Evolutionary conservation across 768 basidiomycete species (phyloP).

Genomic region (Phanerochaete sordida): DNA sequence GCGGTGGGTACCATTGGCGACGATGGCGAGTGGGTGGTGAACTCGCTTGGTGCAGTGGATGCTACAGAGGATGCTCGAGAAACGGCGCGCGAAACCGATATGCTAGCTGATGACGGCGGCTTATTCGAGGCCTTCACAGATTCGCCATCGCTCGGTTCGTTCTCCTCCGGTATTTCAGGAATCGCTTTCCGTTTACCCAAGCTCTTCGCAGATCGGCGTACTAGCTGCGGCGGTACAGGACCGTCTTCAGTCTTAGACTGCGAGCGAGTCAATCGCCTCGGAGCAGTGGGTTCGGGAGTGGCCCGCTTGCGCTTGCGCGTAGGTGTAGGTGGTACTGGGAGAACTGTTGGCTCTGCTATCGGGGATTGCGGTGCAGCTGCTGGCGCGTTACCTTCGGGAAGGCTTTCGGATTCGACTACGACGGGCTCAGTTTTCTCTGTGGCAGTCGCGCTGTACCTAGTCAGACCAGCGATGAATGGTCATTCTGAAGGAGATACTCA

Average conservation of each 20-base stretch:
- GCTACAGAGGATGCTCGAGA: constrained; percentile 41
- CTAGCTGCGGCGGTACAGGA: background rate
- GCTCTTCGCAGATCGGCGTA: constrained; percentile 7
- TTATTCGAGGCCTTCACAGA: background rate
- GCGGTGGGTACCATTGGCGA: constrained; percentile 8
- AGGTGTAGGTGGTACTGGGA: background rate
- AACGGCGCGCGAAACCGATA: background rate
- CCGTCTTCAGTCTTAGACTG: background rate
- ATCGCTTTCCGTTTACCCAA: constrained; percentile 36
- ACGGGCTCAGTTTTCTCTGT: background rate
- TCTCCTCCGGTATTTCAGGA: constrained; percentile 3
- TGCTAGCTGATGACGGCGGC: background rate
- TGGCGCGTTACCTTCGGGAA: background rate
- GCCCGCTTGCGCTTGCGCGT: constrained; percentile 12
- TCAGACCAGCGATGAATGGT: no score
- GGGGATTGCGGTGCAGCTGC: background rate
- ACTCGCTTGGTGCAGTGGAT: constrained; percentile 26
- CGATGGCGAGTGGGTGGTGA: constrained; percentile 17
- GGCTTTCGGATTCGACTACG: background rate
- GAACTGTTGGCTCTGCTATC: background rate
- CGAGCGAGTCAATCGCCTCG: constrained; percentile 5
- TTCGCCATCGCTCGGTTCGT: constrained; percentile 1
- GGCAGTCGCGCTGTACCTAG: background rate
- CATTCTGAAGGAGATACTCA: no score
- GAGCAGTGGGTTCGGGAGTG: background rate